Percentiles rank a stretch among this genome's conserved stretches.
These are phyloP conservation scores for Penicillium herquei DNA, from an alignment of 495 filamentous ascomycete species.

Conservation along the genomic window DNA sequence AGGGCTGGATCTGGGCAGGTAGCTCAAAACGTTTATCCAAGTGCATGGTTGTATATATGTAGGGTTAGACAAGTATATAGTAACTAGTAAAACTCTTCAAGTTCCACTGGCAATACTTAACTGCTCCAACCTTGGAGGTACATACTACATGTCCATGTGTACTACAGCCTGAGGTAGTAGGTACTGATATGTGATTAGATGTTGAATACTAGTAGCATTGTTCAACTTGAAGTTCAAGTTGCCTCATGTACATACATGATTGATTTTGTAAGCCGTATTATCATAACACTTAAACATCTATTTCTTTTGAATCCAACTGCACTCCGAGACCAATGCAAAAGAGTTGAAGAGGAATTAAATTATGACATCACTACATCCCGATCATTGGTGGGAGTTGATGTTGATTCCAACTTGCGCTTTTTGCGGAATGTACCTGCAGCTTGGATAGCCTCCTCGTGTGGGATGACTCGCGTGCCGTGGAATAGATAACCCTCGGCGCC, in stretches of 20 bases:
- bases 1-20: conserved; percentile 9
- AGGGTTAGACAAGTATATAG: neutral
- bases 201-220: too few species aligned
- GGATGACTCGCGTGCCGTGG: conserved; percentile 75
- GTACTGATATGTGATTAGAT: neutral
- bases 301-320: conserved; percentile 7
- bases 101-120: neutral
- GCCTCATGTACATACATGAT: neutral
- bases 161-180: too few species aligned
- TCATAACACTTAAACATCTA: conserved; percentile 23
- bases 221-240: too few species aligned
- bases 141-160: too few species aligned
- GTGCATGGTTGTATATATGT: neutral
- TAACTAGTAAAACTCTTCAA: neutral
- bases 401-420: conserved; percentile 35
- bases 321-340: conserved; percentile 7
- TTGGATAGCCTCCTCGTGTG: conserved; percentile 71
- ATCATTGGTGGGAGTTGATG: conserved; percentile 26
- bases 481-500: conserved; percentile 92
- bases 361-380: conserved; percentile 34
- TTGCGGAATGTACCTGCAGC: conserved; percentile 73
- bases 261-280: neutral
- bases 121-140: too few species aligned
- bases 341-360: conserved; percentile 23
- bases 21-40: neutral